Conservation (phyloP, 495 filamentous ascomycete species). For the Lophiotrema nucula region DNA sequence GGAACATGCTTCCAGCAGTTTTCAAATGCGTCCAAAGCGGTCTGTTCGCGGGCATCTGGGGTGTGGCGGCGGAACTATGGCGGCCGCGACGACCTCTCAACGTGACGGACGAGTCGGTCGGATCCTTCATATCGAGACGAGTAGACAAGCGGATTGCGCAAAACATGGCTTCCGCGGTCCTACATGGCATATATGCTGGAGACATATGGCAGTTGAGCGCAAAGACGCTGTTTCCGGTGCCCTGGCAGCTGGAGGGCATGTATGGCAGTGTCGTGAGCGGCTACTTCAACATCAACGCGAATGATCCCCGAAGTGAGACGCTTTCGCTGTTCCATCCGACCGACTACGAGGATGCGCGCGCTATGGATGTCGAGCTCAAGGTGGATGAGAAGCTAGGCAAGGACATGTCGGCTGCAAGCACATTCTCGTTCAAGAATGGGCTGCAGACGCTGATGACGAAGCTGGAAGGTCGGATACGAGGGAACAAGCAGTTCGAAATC, state of each 20-base stretch:
- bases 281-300: background rate
- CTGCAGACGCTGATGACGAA: slow-evolving; percentile 53
- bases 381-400: background rate
- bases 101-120: slow-evolving; percentile 68
- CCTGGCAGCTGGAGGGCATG: slow-evolving; percentile 53
- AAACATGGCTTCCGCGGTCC: slow-evolving; percentile 73
- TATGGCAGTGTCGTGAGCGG: slow-evolving; percentile 38
- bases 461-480: slow-evolving; percentile 48
- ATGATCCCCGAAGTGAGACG: background rate
- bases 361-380: slow-evolving; percentile 18
- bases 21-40: slow-evolving; percentile 13
- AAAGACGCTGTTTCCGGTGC: slow-evolving; percentile 55
- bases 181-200: slow-evolving; percentile 94
- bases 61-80: slow-evolving; percentile 56
- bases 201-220: slow-evolving; percentile 78
- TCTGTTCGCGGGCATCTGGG: slow-evolving; percentile 36
- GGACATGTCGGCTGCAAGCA: slow-evolving; percentile 43
- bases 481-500: slow-evolving; percentile 55
- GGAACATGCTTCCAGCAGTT: background rate
- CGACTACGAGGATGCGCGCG: background rate
- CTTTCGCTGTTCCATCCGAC: background rate
- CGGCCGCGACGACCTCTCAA: slow-evolving; percentile 27
- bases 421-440: slow-evolving; percentile 62
- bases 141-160: slow-evolving; percentile 60
- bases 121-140: slow-evolving; percentile 61